Evolutionary conservation across 306 rosid genomes (phyloP), one percentile per base, ranked within the genome.

Genomic region (Datisca glomerata): DNA sequence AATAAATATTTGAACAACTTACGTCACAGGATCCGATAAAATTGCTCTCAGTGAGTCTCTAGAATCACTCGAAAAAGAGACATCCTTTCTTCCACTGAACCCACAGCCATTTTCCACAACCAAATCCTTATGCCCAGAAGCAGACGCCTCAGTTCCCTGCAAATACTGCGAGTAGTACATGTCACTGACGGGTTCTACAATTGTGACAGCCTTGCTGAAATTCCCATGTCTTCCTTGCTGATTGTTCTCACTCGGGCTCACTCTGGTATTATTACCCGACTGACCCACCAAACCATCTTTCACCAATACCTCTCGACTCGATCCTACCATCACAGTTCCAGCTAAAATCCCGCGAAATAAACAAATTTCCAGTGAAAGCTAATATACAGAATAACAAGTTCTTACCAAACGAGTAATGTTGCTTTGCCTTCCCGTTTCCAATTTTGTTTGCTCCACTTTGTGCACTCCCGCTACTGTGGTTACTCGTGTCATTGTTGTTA

Each of bases 11-110:
- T 17, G 9, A 51, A 38, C 57, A 42, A 71, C 96, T 72, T 69
- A 91, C 98, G 85, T 91, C 18, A 91, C 77, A 41, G 96, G 85
- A 55, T 91, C 98, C 8, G 94, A 75, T 51, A 91, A 80, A 68
- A 80, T 76, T 0, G 74, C 61, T 66, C 94, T 78, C 63, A 91
- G 65, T 9, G 98, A 80, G 24, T 91, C 95, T 51, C 86, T 84
- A 1, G 95, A 69, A 61, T 91, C 98, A 13, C 56, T 62, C 7
- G 70, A 66, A 53, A 61, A 47, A 21, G 57, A 52, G 38, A 38
- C 72, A 28, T 91, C 92, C 61, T 66, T 84, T 48, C 96, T 80
- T 43, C 96, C 95, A 61, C 81, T 78, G 52, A 91, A 78, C 6
- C 85, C 96, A 45, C 93, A 78, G 22, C 91, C 81, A 71, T 71